Base-by-base conservation (phyloP, 2,329 filamentous ascomycete genomes). In the Alternaria sp. region DNA sequence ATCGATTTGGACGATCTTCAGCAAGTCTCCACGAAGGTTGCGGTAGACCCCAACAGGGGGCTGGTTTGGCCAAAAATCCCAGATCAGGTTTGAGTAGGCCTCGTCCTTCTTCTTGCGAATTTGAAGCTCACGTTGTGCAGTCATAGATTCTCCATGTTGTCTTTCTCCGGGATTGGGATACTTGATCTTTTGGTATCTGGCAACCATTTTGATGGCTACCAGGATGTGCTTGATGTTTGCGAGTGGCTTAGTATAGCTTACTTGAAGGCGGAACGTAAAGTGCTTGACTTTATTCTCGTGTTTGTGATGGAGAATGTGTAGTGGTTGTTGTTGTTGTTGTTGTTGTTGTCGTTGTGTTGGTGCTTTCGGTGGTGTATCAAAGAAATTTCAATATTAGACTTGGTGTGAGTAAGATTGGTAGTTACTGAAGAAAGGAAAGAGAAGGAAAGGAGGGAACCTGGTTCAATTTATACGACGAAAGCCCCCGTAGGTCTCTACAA, bases 121-220 rank as follows among this genome's bases (percentile, higher is more conserved):
- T 41, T 5, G 18, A 22, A 22, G 6, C 5, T 36, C 9, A 1
- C n/a, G 3, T 7, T 18, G 5, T 36, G 46, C 22, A 57, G 38
- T 6, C 7, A 3, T 18, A 30, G 41, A 18, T 38, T 36, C 32
- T 34, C 5, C 14, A 14, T 41, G 5, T 9, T 41, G 12, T 8
- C 9, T 40, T 3, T 59, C 18, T 4, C 16, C 8, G 0, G 34
- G 18, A n/a, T n/a, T 22, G 12, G 5, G 14, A n/a, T 4, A 11
- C 56, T 59, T 59, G 43, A 16, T 55, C 43, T 50, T 59, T 28
- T 28, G 18, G 27, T 48, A 59, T 48, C 43, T 55, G n/a, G 18
- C 16, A 22, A 34, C 28, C 57, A 59, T 59, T 54, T 32, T 59
- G 18, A 27, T 14, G 27, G 30, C 8, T 38, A 30, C 54, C 46